Evolutionary conservation across 2,329 filamentous ascomycete genomes (phyloP).

Genomic region (Nigrospora osmanthi): DNA sequence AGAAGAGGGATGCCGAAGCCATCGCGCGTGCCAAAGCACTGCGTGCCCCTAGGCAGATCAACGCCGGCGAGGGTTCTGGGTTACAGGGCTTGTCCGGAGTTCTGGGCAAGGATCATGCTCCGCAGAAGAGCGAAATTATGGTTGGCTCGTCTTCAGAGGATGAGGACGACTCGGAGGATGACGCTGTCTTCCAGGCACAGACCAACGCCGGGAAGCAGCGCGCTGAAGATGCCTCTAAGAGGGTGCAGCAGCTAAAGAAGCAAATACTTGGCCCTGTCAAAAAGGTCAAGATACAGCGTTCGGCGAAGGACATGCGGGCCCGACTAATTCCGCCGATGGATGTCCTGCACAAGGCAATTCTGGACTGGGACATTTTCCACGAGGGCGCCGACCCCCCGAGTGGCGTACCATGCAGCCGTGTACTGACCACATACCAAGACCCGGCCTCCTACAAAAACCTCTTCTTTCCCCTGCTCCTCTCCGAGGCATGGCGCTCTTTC

Average conservation of each 20-base stretch:
- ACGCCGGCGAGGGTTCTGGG: conserved; percentile 72
- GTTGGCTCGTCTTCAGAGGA: conserved; percentile 75
- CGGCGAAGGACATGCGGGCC: conserved; percentile 88
- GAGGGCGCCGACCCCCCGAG: conserved; percentile 78
- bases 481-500: conserved; percentile 94
- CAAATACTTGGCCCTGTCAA: conserved; percentile 67
- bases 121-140: conserved; percentile 80
- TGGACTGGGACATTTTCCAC: conserved; percentile 94
- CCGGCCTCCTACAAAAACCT: conserved; percentile 77
- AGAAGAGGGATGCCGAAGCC: conserved; percentile 62
- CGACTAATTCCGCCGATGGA: conserved; percentile 85
- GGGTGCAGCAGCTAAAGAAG: conserved; percentile 40
- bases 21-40: conserved; percentile 63
- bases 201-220: conserved; percentile 39
- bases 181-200: conserved; percentile 39
- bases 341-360: conserved; percentile 73
- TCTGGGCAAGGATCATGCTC: conserved; percentile 69
- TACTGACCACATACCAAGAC: conserved; percentile 70
- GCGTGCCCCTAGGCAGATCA: conserved; percentile 41
- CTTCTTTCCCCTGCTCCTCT: conserved; percentile 81
- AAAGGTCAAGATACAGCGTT: conserved; percentile 72
- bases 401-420: conserved; percentile 63
- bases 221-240: conserved; percentile 37
- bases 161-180: conserved; percentile 58
- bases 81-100: conserved; percentile 62